Percentiles rank a stretch among this genome's conserved stretches.
These are phyloP conservation scores for Ophiostoma montium DNA, from an alignment of 2,329 filamentous ascomycete genomes.

Conservation along the genomic window DNA sequence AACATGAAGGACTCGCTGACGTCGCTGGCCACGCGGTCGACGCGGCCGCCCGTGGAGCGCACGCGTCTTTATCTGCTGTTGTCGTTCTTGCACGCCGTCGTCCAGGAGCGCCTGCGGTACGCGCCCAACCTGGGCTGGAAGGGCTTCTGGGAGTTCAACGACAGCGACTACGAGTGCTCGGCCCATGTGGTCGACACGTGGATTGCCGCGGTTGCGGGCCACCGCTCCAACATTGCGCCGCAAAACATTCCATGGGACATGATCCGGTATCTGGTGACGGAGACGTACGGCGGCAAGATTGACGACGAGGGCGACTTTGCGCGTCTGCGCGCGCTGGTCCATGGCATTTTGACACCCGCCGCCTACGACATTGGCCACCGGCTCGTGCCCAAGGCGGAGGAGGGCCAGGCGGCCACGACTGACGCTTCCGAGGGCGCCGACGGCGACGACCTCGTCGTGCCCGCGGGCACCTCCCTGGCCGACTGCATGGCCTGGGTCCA, in stretches of 20 bases:
- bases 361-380: conserved; percentile 91
- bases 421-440: conserved; percentile 29
- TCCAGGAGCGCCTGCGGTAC: conserved; percentile 89
- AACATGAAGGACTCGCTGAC: conserved; percentile 98
- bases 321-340: conserved; percentile 58
- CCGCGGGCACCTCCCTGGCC: conserved; percentile 64
- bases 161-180: conserved; percentile 97
- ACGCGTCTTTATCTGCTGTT: conserved; percentile 79
- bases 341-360: conserved; percentile 64
- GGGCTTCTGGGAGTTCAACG: conserved; percentile 99
- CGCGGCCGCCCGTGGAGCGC: conserved; percentile 79
- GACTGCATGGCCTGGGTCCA: conserved; percentile 91
- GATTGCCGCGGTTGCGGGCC: conserved; percentile 70
- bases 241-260: conserved; percentile 95
- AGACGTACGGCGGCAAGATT: conserved; percentile 97
- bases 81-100: conserved; percentile 87
- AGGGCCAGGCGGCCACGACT: no score
- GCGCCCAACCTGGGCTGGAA: conserved; percentile 93
- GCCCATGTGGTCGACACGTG: conserved; percentile 92
- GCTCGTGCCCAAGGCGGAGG: no score
- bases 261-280: conserved; percentile 75
- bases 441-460: conserved; percentile 54
- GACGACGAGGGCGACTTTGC: conserved; percentile 78
- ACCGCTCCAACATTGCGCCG: conserved; percentile 83
- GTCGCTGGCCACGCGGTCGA: conserved; percentile 60